Percentiles rank a stretch among this genome's conserved stretches.
Conservation (phyloP, 257 asterid genomes). For the Galeopsis tetrahit region DNA sequence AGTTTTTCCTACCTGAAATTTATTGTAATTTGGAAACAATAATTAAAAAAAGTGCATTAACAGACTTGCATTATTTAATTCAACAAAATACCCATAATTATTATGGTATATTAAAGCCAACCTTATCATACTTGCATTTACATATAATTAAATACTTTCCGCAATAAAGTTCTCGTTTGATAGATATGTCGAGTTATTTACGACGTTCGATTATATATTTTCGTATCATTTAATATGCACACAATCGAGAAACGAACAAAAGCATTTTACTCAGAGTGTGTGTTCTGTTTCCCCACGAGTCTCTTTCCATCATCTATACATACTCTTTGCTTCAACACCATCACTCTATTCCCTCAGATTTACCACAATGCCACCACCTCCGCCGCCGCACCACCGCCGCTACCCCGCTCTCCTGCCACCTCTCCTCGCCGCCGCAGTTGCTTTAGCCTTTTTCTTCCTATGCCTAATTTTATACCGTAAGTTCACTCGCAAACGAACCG, state of each 20-base stretch:
- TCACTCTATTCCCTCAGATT: conserved; percentile 24
- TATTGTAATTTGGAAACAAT: no score
- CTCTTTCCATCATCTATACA: conserved; percentile 36
- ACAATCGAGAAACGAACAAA: conserved; percentile 31
- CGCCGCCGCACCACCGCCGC: conserved; percentile 39
- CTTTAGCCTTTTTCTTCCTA: conserved; percentile 51
- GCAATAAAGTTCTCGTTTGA: no score
- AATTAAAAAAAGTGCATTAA: no score
- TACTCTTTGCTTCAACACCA: conserved; percentile 38
- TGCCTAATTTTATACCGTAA: conserved; percentile 61
- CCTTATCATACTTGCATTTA: no score
- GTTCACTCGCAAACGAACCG: conserved; percentile 72
- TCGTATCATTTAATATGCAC: no score
- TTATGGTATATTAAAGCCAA: no score
- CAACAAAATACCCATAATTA: no score
- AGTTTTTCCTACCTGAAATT: no score
- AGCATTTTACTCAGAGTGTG: conserved; percentile 26
- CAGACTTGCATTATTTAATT: no score
- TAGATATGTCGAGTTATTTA: no score
- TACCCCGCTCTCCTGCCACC: conserved; percentile 48
- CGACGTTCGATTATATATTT: no score
- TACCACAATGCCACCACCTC: conserved; percentile 48
- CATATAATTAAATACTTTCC: no score
- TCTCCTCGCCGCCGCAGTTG: conserved; percentile 52
- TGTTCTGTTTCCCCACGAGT: conserved; percentile 31